A percentile compares a stretch with the other conserved stretches of the same genome.
These are phyloP conservation scores for Dispira simplex DNA, from an alignment of 192 early-diverging fungal genomes.

Conservation along the genomic window DNA sequence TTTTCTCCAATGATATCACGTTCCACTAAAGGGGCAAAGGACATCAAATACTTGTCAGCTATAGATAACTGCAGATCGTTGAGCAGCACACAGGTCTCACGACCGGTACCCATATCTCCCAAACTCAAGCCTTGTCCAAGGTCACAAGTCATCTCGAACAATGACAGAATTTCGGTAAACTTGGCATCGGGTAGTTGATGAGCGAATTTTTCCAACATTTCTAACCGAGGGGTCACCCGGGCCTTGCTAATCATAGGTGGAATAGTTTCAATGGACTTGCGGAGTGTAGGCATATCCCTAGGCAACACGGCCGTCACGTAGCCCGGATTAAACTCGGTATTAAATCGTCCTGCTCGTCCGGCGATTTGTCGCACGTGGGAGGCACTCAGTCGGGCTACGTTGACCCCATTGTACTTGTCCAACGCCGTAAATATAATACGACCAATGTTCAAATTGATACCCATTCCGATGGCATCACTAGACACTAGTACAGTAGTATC, in stretches of 20 bases:
- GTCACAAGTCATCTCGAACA: conserved; percentile 4
- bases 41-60: conserved; percentile 18
- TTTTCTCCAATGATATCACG: conserved; percentile 11
- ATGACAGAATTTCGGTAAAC: conserved; percentile 45
- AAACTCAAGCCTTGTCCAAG: conserved; percentile 8
- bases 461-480: conserved; percentile 96
- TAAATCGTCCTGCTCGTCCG: conserved; percentile 79
- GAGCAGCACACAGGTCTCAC: conserved; percentile 1
- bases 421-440: conserved; percentile 72
- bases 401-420: conserved; percentile 65
- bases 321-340: conserved; percentile 46
- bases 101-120: not conserved
- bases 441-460: conserved; percentile 86
- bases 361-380: conserved; percentile 89
- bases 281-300: conserved; percentile 13
- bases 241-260: conserved; percentile 31
- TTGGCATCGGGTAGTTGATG: conserved; percentile 41
- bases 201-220: conserved; percentile 65
- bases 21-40: conserved; percentile 16
- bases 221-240: conserved; percentile 54
- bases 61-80: conserved; percentile 5
- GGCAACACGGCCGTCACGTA: conserved; percentile 42
- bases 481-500: conserved; percentile 78
- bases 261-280: conserved; percentile 14
- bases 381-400: conserved; percentile 30